Percentiles rank a stretch among this genome's conserved stretches.
Evolutionary conservation across 257 asterid genomes (phyloP).

Genomic region (Jaltomata sinuosa): DNA sequence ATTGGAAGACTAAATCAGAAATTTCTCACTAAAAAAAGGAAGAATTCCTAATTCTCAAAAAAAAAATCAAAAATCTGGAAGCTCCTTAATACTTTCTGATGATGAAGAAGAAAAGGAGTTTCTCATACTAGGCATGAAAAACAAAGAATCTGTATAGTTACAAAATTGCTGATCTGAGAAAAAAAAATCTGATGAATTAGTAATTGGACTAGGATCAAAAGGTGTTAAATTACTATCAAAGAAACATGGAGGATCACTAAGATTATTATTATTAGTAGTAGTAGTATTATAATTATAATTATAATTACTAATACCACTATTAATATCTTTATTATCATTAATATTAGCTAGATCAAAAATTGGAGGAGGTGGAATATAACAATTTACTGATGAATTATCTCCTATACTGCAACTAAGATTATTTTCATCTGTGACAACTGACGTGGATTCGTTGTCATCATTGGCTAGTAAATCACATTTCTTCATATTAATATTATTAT

Average conservation of each 20-base stretch:
- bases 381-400: constrained; percentile 13
- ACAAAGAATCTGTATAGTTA: constrained; percentile 6
- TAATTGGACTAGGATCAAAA: not conserved
- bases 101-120: constrained; percentile 18
- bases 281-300: not conserved
- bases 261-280: not conserved
- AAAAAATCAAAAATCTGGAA: constrained; percentile 12
- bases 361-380: constrained; percentile 3
- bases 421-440: constrained; percentile 16
- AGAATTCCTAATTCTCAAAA: not conserved
- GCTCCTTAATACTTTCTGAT: constrained; percentile 17
- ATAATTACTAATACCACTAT: not conserved
- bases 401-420: not conserved
- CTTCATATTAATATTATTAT: not conserved
- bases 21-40: not conserved
- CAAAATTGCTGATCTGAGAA: constrained; percentile 2
- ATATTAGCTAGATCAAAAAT: constrained; percentile 6
- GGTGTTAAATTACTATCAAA: constrained; percentile 1
- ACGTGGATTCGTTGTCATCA: constrained; percentile 19
- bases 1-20: not conserved
- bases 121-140: constrained; percentile 15
- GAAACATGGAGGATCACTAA: not conserved
- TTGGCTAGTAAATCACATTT: not conserved
- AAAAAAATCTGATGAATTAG: constrained; percentile 5
- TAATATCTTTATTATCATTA: not conserved